Base-by-base conservation (phyloP, 2,329 filamentous ascomycete species). In the Ophiostoma pallidulum region DNA sequence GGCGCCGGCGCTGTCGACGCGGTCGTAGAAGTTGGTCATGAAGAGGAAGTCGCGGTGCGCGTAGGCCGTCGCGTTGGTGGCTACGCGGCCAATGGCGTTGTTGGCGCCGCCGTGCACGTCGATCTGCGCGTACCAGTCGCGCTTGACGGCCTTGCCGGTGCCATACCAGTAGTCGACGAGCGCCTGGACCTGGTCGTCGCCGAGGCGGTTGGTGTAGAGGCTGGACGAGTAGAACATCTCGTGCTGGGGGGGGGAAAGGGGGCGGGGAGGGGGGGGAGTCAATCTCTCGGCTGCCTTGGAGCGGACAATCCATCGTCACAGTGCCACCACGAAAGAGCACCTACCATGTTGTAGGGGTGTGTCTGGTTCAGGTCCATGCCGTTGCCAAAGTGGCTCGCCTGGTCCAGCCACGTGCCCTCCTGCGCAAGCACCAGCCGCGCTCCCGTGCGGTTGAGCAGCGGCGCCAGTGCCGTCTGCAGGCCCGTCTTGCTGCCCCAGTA, bases 21-120 rank as follows among this genome's bases (percentile, higher is more conserved):
- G 62, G 54, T 74, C 71, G 45, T 69, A 68, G 45, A 73, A 67
- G 48, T 74, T 67, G 14, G 71, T 65, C 51, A 77, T 72, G 28
- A 74, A 64, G 44, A 74, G 64, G 53, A 67, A 68, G 49, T 67
- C 64, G n/a, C 65, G 65, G 52, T 69, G 66, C 7, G 63, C 65
- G 40, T 70, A 70, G 7, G 66, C 59, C 7, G 66, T 64, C 19
- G 59, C 50, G n/a, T 60, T 52, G 13, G 52, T 53, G 12, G 59
- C 54, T 0, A 56, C 55, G 20, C 57, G 54, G 47, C 59, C 55
- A 5, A 70, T 59, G 20, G 62, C 64, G 38, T 66, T 68, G 50
- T 62, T 64, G 39, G 60, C 57, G 28, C 67, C 66, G 45, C 67
- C 67, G 47, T 69, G 65, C 22, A 70, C 45, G 52, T 70, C 67